A percentile compares a stretch with the other conserved stretches of the same genome.
Conservation (phyloP, 2,329 filamentous ascomycete species). For the Epichloe festucae region DNA sequence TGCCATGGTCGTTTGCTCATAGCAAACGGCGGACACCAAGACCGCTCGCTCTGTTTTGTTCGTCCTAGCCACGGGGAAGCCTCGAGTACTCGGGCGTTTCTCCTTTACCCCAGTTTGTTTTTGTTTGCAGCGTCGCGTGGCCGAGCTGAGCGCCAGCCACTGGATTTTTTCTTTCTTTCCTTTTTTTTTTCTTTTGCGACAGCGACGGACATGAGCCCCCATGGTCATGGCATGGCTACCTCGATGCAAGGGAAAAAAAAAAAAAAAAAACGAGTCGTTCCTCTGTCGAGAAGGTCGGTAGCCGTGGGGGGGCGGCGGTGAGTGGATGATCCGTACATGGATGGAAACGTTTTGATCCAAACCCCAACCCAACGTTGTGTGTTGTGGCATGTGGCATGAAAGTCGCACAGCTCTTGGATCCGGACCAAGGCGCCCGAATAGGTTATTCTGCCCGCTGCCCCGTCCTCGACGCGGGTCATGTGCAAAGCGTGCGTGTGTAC, state of each 20-base stretch:
- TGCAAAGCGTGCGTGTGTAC: too few relatives aligned
- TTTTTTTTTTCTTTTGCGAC: too few relatives aligned
- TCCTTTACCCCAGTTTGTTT: too few relatives aligned
- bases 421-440: not conserved
- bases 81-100: too few relatives aligned
- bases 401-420: not conserved
- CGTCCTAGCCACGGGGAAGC: not conserved
- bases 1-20: not conserved
- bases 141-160: too few relatives aligned
- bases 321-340: too few relatives aligned
- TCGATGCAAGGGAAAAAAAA: not conserved
- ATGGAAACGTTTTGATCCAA: not conserved
- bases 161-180: too few relatives aligned
- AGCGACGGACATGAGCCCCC: too few relatives aligned
- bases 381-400: not conserved
- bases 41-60: not conserved
- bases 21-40: not conserved
- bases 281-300: not conserved
- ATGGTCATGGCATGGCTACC: too few relatives aligned
- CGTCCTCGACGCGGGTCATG: too few relatives aligned
- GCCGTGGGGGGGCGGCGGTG: not conserved
- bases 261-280: not conserved
- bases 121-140: too few relatives aligned
- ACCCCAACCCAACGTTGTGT: not conserved
- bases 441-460: not conserved